Conservation (phyloP, 176 grass and related monocot species). For the Triticum dicoccoides region DNA sequence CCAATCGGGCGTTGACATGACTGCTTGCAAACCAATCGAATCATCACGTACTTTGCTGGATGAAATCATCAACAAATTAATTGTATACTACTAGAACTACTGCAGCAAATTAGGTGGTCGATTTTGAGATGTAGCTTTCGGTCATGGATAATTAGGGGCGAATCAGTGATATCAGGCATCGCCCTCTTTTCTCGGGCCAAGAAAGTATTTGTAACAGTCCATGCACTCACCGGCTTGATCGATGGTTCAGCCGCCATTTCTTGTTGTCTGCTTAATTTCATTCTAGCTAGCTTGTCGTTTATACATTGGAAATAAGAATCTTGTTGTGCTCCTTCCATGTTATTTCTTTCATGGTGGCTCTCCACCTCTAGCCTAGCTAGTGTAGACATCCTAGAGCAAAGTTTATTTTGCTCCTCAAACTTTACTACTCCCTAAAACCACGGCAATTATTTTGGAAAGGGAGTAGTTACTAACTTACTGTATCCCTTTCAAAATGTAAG, state of each 20-base stretch:
- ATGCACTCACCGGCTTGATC: not conserved
- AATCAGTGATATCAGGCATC: not conserved
- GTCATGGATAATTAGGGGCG: not conserved
- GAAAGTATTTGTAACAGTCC: not conserved
- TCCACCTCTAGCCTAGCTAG: not conserved
- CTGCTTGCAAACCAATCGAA: not conserved
- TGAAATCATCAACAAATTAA: not conserved
- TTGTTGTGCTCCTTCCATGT: not conserved
- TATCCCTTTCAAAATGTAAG: too few relatives aligned
- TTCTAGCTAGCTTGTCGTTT: not conserved
- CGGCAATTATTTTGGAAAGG: too few relatives aligned
- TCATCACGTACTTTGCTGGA: not conserved
- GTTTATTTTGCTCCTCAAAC: not conserved
- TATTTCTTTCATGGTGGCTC: not conserved
- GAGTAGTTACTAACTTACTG: too few relatives aligned
- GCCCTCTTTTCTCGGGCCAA: not conserved
- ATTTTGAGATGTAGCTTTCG: not conserved
- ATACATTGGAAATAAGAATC: slow-evolving; percentile 1
- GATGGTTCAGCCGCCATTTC: not conserved
- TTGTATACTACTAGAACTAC: not conserved
- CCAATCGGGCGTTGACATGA: not conserved
- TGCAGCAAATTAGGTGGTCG: not conserved
- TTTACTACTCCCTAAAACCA: too few relatives aligned
- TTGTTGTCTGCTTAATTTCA: not conserved
- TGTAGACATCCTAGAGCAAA: not conserved